Base-by-base conservation (phyloP, 176 grass and related monocot genomes). In the Musa itinerans region DNA sequence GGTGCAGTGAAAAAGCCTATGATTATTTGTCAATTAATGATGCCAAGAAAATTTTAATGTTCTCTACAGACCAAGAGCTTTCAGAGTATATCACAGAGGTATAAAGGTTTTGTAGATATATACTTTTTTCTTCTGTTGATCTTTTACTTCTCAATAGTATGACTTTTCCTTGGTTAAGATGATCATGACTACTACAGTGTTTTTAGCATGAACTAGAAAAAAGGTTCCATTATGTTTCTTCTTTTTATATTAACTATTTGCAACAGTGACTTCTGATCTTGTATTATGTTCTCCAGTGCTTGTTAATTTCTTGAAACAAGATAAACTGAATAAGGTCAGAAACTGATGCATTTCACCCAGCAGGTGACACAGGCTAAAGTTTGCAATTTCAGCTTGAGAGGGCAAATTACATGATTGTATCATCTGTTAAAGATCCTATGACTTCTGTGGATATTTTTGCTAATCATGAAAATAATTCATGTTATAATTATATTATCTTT, bases 1-100 rank as follows among this genome's bases (percentile, higher is more conserved):
- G 90, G 52, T 92, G 89, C 78, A 86, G 85, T 63, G 81, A 81
- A 71, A 83, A 92, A 56, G 86, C 92, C 54, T 92, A 96, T 81
- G 89, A 89, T 76, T 89, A 84, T 80, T 80, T 92, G 80, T 67
- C 87, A 67, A 43, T 85, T 79, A 70, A 72, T 81, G 85, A 86
- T 76, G 81, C 85, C 63, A 92, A 78, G 63, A 78, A 89, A 71
- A 96, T 92, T 77, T 67, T 89, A 29, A 87, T 88, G 87, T 92
- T 89, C 65, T 76, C 87, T 11, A 92, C 85, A 26, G 87, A 89
- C 63, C 83, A 96, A 66, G 71, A 96, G 63, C 73, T 96, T 89
- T 57, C 81, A 8, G 72, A 89, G 22, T 89, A 92, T 76, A 89
- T 96, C 75, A 63, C 88, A 69, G 78, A 92, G 92, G 92, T 92